These are phyloP conservation scores for Eutypella sp. DNA, from an alignment of 2,329 filamentous ascomycete species.

Conservation along the genomic window DNA sequence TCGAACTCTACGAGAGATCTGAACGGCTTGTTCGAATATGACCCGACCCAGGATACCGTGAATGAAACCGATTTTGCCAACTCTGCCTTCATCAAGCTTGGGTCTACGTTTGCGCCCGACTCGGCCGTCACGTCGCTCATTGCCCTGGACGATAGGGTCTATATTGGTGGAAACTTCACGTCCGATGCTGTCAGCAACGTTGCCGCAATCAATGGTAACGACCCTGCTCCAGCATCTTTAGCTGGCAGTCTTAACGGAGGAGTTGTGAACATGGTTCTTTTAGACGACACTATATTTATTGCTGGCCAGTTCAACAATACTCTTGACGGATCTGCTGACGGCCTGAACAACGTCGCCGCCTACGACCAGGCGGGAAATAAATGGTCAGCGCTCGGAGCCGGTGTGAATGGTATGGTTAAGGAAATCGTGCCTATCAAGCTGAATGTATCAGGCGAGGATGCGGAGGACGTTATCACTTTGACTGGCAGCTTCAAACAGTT, in stretches of 20 bases:
- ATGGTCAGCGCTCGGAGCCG: conserved; percentile 79
- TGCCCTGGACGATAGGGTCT: conserved; percentile 59
- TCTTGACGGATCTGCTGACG: conserved; percentile 52
- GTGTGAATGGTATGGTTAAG: conserved; percentile 74
- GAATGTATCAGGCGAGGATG: conserved; percentile 65
- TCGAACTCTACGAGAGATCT: conserved; percentile 68
- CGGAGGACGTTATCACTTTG: conserved; percentile 72
- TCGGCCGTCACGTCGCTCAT: conserved; percentile 69
- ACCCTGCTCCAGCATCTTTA: conserved; percentile 55
- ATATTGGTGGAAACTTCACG: conserved; percentile 81
- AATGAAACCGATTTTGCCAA: conserved; percentile 59
- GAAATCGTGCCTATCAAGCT: conserved; percentile 71
- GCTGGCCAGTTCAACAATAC: conserved; percentile 83
- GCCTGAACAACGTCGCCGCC: conserved; percentile 69
- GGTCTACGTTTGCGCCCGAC: conserved; percentile 59
- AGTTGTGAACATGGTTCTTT: conserved; percentile 66
- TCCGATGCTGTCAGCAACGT: conserved; percentile 67
- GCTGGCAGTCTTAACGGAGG: conserved; percentile 74
- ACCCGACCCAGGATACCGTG: conserved; percentile 58
- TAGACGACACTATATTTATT: conserved; percentile 66
- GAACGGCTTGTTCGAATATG: conserved; percentile 87
- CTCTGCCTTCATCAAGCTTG: conserved; percentile 73
- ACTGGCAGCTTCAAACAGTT: conserved; percentile 76
- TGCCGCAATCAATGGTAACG: conserved; percentile 63
- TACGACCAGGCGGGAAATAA: conserved; percentile 64